Evolutionary conservation across 2,329 filamentous ascomycete genomes (phyloP), one percentile per base, ranked within the genome.

Genomic region (Emericellopsis cladophorae): DNA sequence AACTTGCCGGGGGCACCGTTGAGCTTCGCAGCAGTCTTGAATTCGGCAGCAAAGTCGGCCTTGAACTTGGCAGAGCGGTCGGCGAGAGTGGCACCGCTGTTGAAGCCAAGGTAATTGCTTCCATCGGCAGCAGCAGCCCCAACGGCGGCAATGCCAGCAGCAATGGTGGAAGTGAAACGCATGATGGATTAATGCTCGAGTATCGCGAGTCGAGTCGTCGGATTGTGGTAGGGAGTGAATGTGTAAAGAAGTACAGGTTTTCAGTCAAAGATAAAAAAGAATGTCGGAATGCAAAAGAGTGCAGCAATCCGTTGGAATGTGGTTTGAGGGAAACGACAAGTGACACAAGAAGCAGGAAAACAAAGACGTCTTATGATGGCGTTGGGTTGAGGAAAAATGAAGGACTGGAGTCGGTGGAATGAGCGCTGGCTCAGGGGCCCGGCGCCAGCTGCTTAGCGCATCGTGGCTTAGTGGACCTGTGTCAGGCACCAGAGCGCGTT

Each of bases 31-130:
- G 59, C 58, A 18, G 59, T 58, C 49, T 51, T 46, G 56, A 73
- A 69, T 61, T 71, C 67, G 35, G 56, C 55, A 44, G 56, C 50
- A 50, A 65, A 72, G 58, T 72, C 68, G 40, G 56, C 47, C 61
- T 70, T 66, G 60, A 69, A 66, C 65, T 72, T 72, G 59, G 67
- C 67, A 8, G 64, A 65, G 44, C 58, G 57, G 56, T 70, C 65
- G 48, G 61, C 54, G 37, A 62, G 53, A 32, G 63, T 69, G 39
- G 64, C 54, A 44, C 68, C 68, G 0, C 67, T 70, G 65, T 71
- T 72, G 65, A 72, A 72, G 46, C 68, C 68, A 23, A 72, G 64
- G 54, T 68, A 71, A 64, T 68, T 70, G 49, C 62, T 51, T 45
- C 53, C 59, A 36, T 53, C 54, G 31, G 58, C 60, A n/a, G n/a